Base-by-base conservation (phyloP, 768 basidiomycete genomes). In the Asterophora lycoperdoides region DNA sequence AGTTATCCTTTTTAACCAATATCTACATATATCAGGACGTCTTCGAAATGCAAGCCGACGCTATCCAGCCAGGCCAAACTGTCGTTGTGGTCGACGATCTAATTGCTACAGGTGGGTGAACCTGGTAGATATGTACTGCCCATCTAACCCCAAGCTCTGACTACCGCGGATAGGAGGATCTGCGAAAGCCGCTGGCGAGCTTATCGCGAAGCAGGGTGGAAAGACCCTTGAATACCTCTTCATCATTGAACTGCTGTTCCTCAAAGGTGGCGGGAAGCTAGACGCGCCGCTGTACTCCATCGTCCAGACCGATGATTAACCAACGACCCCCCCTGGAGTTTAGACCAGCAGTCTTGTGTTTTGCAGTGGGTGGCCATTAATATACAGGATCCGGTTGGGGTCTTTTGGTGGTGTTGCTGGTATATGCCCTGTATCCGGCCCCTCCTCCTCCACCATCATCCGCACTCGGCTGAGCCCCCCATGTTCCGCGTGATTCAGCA, bases 21-120 rank as follows among this genome's bases (percentile, higher is more conserved):
- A n/a, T 38, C 10, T 23, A 15, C 14, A 32, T 39, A n/a, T 32
- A 19, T 43, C 4, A 93, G 91, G 95, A 98, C 61, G 72, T 78
- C n/a, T 96, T 98, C 59, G 93, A 98, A 68, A 93, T 98, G 80
- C 96, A 98, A 68, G 76, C 79, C 15, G 89, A 84, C 44, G 84
- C 87, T 8, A 89, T 99, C 61, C 68, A 79, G 56, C 77, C 84
- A 4, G 92, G 93, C 23, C 85, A 93, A 63, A 86, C 72, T 51
- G 91, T 93, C 17, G 65, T 99, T 39, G 75, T 99, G 37, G 74
- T 99, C 20, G 96, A 99, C 67, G 96, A 99, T 66, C 76, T 99
- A 34, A 90, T 99, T 54, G 96, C 96, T 0, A 97, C 95, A 26
- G 95, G 94, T 89, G 54, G 36, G 76, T 53, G 14, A 32, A 23